Base-by-base conservation (phyloP, 228 moss, liverwort and hornwort genomes). In the Sphagnum fallax region DNA sequence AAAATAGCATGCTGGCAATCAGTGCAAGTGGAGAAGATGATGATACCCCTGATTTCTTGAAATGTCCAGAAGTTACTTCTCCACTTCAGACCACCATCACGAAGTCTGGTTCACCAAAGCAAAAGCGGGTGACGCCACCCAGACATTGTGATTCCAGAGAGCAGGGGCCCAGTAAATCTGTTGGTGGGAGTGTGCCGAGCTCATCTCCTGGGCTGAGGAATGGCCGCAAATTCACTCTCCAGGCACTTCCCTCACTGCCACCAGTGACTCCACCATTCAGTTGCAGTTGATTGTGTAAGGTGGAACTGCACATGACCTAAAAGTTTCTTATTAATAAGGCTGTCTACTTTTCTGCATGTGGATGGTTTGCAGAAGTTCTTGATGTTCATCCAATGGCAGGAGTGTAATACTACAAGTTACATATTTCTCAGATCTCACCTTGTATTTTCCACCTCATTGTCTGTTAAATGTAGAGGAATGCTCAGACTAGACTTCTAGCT, bases 51-150 rank as follows among this genome's bases (percentile, higher is more conserved):
- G 98, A 90, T 50, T 90, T 94, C 70, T 72, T 94, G 47, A 86
- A 83, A 81, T 90, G 92, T 6, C 69, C 81, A 49, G 94, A 92
- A 52, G 73, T 82, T 5, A 78, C 81, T 12, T 90, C 90, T 64
- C 94, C 94, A 14, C 81, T 78, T 48, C 81, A 80, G 61, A 79
- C 84, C 15, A 90, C 87, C 5, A 92, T 93, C 48, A 92, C 89
- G 2, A 98, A 93, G 72, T 87, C 89, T 53, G 75, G 82, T 67
- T 96, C 96, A 71, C 93, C 96, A 0, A 91, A 93, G 77, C 93
- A 93, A 76, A 96, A 96, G 48, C 85, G 93, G 7, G 93, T 96
- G 47, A 93, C 93, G 4, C 96, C 96, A 7, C 93, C 96, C 6
- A 87, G 87, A 32, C 77, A 82, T 10, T 85, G 82, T 50, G 81